Base-by-base conservation (phyloP, 108 stramenopile genomes). In the Pseudonitzschia delicatissima region DNA sequence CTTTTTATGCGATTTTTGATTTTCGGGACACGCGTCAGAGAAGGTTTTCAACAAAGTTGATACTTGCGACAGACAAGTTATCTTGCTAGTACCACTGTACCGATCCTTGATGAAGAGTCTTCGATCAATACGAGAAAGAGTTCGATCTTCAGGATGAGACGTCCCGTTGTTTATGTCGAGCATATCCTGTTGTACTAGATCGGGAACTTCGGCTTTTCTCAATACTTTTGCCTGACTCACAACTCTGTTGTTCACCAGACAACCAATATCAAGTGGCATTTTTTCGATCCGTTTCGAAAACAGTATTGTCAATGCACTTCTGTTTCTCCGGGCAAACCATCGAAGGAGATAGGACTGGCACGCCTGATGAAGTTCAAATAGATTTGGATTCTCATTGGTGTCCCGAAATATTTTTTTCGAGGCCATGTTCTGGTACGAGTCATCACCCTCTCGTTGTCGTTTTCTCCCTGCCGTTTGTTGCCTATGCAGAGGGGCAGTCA, bases 261-360 rank as follows among this genome's bases (percentile, higher is more conserved):
- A 64, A 32, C 33, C 64, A 17, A 65, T 26, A 59, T 72, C 71
- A 8, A 72, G 45, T 7, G 34, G 20, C 2, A 55, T 0, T 12
- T 47, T 44, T 15, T 66, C 23, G 21, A 18, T 50, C 6, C 45
- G 25, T 31, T 52, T 62, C 5, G 62, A 66, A 27, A 68, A 68
- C 6, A 75, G 26, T 37, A 64, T 40, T 4, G 62, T 45, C 17
- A 69, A 3, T 11, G 63, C 45, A 8, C 37, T 34, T 25, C 65
- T 40, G 37, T 82, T 74, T 33, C 77, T 53, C 51, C 81, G 44
- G 5, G 68, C 81, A 57, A 82, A 78, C 76, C 72, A 75, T 62
- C 77, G 68, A 11, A 82, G 62, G 0, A 82, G 18, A 37, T 65
- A 71, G 28, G 64, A 45, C 12, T 64, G 63, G 34, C 72, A 71